Conservation (phyloP, 2,329 filamentous ascomycete genomes). For the Claviceps capensis region DNA sequence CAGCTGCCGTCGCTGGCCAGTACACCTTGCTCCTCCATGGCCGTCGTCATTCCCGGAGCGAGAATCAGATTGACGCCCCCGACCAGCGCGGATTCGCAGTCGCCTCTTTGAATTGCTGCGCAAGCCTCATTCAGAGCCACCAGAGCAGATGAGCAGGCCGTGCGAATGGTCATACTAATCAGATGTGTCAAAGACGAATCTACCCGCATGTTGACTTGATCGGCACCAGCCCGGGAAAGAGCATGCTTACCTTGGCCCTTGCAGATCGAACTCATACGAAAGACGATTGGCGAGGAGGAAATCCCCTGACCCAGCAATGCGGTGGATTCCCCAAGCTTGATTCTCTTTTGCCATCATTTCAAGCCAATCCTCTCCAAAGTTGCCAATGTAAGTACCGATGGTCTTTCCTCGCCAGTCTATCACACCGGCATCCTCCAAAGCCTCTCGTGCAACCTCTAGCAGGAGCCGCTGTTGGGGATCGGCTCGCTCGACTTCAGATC, state of each 20-base stretch:
- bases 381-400: conserved; percentile 17
- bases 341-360: conserved; percentile 10
- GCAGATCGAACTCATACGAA: conserved; percentile 19
- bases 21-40: conserved; percentile 21
- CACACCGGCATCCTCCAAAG: conserved; percentile 14
- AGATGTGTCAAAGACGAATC: neutral
- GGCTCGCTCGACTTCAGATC: conserved; percentile 14
- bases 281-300: conserved; percentile 19
- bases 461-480: conserved; percentile 18
- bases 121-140: conserved; percentile 23
- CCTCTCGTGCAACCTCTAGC: conserved; percentile 16
- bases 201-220: neutral
- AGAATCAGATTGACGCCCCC: conserved; percentile 19
- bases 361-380: conserved; percentile 17
- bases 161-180: conserved; percentile 18
- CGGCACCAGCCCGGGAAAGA: neutral
- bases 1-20: conserved; percentile 20
- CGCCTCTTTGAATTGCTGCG: conserved; percentile 13
- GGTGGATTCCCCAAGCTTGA: conserved; percentile 9
- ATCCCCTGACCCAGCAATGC: conserved; percentile 12
- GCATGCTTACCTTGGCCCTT: conserved; percentile 16
- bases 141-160: conserved; percentile 25
- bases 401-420: conserved; percentile 13
- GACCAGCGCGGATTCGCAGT: conserved; percentile 16
- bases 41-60: conserved; percentile 11